phyloP scores from a whole-genome alignment of 2,329 filamentous ascomycete species.

The Clonostachys solani region DNA sequence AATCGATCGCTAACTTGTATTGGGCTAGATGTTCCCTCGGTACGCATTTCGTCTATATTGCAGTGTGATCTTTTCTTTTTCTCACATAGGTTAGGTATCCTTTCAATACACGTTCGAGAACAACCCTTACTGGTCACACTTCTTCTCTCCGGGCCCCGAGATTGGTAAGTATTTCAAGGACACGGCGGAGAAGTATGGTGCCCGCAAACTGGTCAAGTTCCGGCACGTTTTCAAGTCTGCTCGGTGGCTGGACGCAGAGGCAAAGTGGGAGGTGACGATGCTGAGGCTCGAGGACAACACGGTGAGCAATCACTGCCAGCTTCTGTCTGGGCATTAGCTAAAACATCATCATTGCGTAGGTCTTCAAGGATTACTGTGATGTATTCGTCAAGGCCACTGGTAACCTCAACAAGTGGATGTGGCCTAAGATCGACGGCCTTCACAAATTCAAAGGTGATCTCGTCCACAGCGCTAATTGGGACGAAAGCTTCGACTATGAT shows the following conservation, averaged over 20 bases:
- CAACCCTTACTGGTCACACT: constrained; percentile 1
- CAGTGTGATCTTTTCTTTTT: no score
- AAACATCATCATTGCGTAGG: constrained; percentile 15
- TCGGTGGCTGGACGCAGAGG: neutral
- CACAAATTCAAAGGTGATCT: constrained; percentile 39
- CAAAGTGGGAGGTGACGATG: constrained; percentile 1
- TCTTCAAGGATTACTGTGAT: constrained; percentile 38
- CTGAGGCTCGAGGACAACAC: neutral
- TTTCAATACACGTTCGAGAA: constrained; percentile 3
- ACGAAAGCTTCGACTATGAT: constrained; percentile 37
- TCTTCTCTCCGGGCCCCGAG: constrained; percentile 2
- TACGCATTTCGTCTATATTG: no score
- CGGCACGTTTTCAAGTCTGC: neutral
- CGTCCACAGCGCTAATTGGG: constrained; percentile 50
- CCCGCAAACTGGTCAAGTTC: constrained; percentile 1
- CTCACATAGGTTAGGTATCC: neutral
- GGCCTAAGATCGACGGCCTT: constrained; percentile 41
- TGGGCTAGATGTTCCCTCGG: no score
- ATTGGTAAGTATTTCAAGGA: constrained; percentile 2
- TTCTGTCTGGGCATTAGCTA: no score
- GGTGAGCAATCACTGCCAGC: neutral
- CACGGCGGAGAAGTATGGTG: constrained; percentile 2
- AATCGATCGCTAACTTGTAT: neutral
- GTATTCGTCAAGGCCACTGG: constrained; percentile 6
- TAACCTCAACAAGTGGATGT: constrained; percentile 33